Evolutionary conservation across 352 stramenopile genomes (phyloP), one percentile per base, ranked within the genome.

Genomic region (Phytophthora pinifolia): DNA sequence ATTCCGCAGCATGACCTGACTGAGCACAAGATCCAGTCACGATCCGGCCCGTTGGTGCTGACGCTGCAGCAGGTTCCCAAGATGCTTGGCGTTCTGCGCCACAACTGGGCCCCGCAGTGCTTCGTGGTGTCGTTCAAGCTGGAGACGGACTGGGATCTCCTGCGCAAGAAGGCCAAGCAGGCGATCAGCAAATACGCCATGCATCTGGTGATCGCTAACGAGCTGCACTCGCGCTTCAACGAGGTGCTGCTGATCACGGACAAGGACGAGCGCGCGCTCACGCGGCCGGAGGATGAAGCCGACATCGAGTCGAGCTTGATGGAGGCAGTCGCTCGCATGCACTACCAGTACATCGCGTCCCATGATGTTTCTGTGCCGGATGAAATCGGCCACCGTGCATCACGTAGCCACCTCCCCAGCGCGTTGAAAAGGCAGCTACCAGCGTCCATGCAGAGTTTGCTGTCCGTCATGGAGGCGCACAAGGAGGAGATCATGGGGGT

Each of bases 101-200:
- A 78, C 30, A 60, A 86, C 15, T 99, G 96, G 96, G 96, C 93
- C 17, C 96, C 96, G 2, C 53, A 97, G 35, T 92, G 94, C 9
- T 99, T 99, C 73, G 82, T 96, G 18, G 90, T 98, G 17, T 98
- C 90, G 25, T 99, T 99, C 79, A 99, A 99, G 76, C 83, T 99
- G 22, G 97, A 99, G 78, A 99, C 97, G 6, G 97, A 99, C 79
- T 76, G 71, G 46, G 71, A 83, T 2, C 89, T 99, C 41, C 79
- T 99, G 38, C 71, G 90, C 27, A 49, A 88, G 56, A 99, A 99
- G 72, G 89, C 94, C 15, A 74, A 88, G 48, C 75, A 86, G 62
- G 85, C 96, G 1, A 90, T 99, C 22, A 67, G 85, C 58, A 97
- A 90, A 55, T 99, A 99, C 67, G 83, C 79, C 42, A 94, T 99